Conservation (phyloP, 2,329 filamentous ascomycete species). For the Phyllosticta paracitricarpa region DNA sequence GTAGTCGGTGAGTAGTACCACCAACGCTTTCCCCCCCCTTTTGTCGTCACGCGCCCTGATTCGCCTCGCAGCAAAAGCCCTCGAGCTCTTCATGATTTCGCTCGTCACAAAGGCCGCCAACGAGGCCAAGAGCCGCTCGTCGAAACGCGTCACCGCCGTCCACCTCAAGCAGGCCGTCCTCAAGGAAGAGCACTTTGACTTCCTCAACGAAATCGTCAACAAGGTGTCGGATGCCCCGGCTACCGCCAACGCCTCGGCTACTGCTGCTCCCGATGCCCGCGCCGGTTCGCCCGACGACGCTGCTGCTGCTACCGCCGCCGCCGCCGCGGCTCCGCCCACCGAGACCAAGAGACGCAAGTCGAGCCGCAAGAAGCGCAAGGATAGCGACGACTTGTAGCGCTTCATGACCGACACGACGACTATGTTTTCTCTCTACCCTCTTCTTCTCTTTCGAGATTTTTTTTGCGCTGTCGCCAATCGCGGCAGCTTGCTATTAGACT, state of each 20-base stretch:
- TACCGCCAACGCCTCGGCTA: neutral
- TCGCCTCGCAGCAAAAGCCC: constrained; percentile 59
- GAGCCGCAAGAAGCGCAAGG: constrained; percentile 28
- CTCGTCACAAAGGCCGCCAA: constrained; percentile 81
- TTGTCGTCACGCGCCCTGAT: neutral
- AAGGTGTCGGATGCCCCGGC: constrained; percentile 61
- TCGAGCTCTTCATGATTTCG: constrained; percentile 96
- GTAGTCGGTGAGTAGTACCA: constrained; percentile 57
- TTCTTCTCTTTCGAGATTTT: neutral
- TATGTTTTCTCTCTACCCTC: neutral
- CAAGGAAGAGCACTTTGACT: constrained; percentile 88
- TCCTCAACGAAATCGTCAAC: constrained; percentile 78
- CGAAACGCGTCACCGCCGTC: constrained; percentile 78
- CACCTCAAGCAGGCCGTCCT: constrained; percentile 89
- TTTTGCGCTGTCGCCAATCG: neutral
- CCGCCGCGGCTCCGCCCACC: neutral
- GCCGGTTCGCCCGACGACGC: constrained; percentile 35
- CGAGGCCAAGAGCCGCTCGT: constrained; percentile 70
- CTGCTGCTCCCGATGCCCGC: constrained; percentile 27
- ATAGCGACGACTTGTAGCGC: constrained; percentile 26
- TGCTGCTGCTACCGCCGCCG: neutral
- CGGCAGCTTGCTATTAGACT: neutral
- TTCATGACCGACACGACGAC: neutral
- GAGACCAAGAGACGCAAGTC: constrained; percentile 37
- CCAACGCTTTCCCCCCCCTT: neutral